Conservation (phyloP, 2,329 filamentous ascomycete species). For the Cladophialophora yegresii region DNA sequence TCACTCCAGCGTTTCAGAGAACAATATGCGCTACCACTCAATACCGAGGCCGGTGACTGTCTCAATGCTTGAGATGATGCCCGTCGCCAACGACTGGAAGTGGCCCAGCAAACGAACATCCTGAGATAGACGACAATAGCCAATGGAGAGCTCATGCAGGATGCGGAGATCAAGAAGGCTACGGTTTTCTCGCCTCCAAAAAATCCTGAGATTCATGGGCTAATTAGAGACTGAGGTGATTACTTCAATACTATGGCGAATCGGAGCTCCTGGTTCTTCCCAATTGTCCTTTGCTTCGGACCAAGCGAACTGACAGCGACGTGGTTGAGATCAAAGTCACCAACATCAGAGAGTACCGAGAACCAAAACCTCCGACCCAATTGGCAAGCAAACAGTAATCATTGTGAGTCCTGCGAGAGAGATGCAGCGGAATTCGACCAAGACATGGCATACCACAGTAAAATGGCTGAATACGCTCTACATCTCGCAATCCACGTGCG, state of each 20-base stretch:
- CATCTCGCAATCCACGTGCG: background rate
- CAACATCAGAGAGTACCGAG: constrained; percentile 4
- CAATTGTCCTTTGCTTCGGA: background rate
- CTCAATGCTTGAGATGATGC: too few relatives aligned
- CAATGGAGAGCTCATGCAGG: constrained; percentile 50
- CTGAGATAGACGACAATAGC: constrained; percentile 45
- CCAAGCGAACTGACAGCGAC: constrained; percentile 37
- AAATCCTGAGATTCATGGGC: constrained; percentile 49
- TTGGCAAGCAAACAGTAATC: constrained; percentile 1
- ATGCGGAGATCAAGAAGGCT: constrained; percentile 42
- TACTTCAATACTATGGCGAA: background rate
- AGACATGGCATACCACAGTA: background rate
- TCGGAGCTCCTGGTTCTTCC: background rate
- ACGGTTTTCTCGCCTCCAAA: constrained; percentile 51
- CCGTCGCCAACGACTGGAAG: too few relatives aligned
- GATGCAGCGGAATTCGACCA: background rate
- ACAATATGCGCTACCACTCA: too few relatives aligned
- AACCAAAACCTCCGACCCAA: constrained; percentile 11
- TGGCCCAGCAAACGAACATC: constrained; percentile 41
- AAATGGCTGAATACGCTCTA: background rate
- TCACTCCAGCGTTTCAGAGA: too few relatives aligned
- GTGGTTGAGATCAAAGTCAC: constrained; percentile 14
- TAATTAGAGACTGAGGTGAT: constrained; percentile 40
- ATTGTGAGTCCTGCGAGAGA: constrained; percentile 1
- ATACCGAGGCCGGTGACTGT: too few relatives aligned